These are phyloP conservation scores for Saussurea involucrata DNA, from an alignment of 129 eudicot species.

Conservation along the genomic window DNA sequence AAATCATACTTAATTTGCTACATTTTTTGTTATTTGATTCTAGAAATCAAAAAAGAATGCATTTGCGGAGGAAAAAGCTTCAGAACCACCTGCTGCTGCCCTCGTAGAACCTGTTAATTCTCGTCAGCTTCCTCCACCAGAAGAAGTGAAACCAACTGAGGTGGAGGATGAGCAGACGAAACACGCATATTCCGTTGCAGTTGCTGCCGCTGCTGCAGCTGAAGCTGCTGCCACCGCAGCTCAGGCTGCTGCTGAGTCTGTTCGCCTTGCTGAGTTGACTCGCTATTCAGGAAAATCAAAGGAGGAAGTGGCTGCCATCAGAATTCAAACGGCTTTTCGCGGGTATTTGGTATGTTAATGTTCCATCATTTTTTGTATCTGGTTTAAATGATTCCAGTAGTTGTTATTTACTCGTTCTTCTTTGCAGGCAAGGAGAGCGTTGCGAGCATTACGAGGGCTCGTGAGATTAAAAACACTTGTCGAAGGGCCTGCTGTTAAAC, in stretches of 20 bases:
- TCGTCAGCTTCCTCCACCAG: conserved; percentile 27
- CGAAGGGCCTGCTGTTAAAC: conserved; percentile 73
- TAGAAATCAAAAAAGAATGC: conserved; percentile 31
- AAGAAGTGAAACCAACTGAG: conserved; percentile 31
- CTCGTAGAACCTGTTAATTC: conserved; percentile 20
- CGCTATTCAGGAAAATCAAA: conserved; percentile 51
- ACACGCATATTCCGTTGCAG: conserved; percentile 57
- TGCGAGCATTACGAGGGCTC: conserved; percentile 83
- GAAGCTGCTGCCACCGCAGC: conserved; percentile 73
- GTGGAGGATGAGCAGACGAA: conserved; percentile 65
- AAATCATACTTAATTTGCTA: not conserved
- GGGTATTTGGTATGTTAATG: conserved; percentile 70
- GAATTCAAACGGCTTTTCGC: conserved; percentile 80
- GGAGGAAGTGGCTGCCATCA: conserved; percentile 80
- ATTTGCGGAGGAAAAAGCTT: conserved; percentile 19
- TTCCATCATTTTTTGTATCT: not conserved
- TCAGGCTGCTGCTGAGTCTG: conserved; percentile 71
- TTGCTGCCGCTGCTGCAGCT: conserved; percentile 72
- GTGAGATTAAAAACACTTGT: conserved; percentile 76
- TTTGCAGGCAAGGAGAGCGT: conserved; percentile 80
- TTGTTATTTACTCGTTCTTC: not conserved
- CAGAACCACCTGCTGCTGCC: conserved; percentile 32
- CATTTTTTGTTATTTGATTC: not conserved
- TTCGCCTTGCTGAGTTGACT: conserved; percentile 42
- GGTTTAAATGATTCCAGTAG: not conserved